Evolutionary conservation across 1,284 basidiomycete genomes (phyloP).

Genomic region (Malassezia furfur): DNA sequence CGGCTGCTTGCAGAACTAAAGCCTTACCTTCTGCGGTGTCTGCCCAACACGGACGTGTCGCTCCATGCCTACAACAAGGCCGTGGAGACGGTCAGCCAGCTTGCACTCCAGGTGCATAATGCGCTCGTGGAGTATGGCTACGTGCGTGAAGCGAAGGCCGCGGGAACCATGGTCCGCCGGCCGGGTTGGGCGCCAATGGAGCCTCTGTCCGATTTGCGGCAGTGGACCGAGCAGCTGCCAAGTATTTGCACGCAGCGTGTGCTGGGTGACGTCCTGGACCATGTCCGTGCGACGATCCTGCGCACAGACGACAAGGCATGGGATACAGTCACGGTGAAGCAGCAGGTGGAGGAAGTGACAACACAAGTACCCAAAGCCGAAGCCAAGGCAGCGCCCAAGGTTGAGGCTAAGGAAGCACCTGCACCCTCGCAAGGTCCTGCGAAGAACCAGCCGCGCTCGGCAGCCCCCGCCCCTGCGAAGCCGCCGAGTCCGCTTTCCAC

Average conservation of each 20-base stretch:
- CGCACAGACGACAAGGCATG: slow-evolving; percentile 3
- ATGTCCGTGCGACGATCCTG: slow-evolving; percentile 1
- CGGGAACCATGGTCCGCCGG: neutral
- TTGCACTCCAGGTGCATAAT: neutral
- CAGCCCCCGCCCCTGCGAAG: too few species aligned
- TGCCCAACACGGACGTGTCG: neutral
- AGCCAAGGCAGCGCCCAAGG: too few species aligned
- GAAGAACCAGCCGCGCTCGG: too few species aligned
- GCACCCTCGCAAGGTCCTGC: too few species aligned
- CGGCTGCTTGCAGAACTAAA: neutral
- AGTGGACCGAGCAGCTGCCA: slow-evolving; percentile 1
- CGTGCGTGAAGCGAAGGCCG: neutral
- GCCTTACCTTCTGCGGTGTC: neutral
- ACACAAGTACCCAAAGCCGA: neutral
- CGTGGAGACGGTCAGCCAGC: neutral
- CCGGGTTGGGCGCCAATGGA: neutral
- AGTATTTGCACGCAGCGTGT: neutral
- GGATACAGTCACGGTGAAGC: neutral
- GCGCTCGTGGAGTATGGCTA: neutral
- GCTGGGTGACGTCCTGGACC: neutral
- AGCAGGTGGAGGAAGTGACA: neutral
- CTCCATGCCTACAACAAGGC: neutral
- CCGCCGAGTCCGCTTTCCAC: too few species aligned
- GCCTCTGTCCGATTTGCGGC: slow-evolving; percentile 10
- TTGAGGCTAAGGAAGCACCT: too few species aligned